These are phyloP conservation scores for Diophrys appendiculata DNA, from an alignment of 73 alveolate species.

Conservation along the genomic window DNA sequence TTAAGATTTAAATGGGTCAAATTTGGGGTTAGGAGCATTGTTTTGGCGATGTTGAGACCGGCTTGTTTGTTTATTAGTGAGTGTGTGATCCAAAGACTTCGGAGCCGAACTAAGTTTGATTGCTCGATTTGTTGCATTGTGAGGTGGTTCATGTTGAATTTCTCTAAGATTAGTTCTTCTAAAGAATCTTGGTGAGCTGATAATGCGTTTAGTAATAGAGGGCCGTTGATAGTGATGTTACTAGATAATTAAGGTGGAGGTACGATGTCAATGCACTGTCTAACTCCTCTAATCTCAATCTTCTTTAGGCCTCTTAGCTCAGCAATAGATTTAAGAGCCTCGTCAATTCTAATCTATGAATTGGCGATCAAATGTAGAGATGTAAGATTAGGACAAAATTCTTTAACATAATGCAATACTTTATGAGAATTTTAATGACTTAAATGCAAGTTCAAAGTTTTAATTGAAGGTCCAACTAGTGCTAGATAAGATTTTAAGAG, in stretches of 20 bases:
- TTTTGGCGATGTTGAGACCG: too few relatives aligned
- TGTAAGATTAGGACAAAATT: not conserved
- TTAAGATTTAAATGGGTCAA: too few relatives aligned
- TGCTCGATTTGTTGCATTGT: not conserved
- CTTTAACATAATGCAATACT: not conserved
- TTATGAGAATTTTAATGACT: not conserved
- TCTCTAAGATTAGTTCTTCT: not conserved
- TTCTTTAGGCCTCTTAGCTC: not conserved
- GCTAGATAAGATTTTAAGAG: conserved; percentile 67
- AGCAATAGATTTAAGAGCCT: not conserved
- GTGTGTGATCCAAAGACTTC: not conserved
- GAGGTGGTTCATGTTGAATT: not conserved
- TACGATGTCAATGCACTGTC: not conserved
- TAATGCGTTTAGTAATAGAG: not conserved
- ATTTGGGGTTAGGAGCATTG: too few relatives aligned
- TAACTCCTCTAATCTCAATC: not conserved
- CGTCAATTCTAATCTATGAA: not conserved
- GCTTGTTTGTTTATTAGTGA: not conserved
- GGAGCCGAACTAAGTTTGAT: not conserved
- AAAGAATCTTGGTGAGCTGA: not conserved
- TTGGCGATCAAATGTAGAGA: not conserved
- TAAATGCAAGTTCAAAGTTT: not conserved
- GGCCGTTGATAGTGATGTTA: not conserved
- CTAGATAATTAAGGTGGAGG: not conserved
- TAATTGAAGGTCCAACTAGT: conserved; percentile 43